Evolutionary conservation across 2,329 filamentous ascomycete genomes (phyloP), one percentile per base, ranked within the genome.

Genomic region (Periconia digitata): DNA sequence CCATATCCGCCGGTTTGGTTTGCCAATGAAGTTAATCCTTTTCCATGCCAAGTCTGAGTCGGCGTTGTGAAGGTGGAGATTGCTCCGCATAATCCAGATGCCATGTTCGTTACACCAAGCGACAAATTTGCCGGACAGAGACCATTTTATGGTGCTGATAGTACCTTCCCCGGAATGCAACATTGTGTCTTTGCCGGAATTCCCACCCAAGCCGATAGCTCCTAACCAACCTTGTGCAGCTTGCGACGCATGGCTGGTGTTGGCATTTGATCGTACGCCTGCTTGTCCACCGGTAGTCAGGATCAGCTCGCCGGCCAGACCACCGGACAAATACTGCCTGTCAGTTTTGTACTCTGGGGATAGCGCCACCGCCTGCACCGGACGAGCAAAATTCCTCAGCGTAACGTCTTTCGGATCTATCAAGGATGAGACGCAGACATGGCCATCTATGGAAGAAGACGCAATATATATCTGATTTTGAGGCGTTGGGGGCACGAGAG

Each of bases 21-120:
- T 84, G 65, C 95, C 91, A 51, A 95, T 86, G 66, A 97, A 92
- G 20, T 90, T 92, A 54, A 99, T 90, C 8, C 92, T 83, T 71
- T 94, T 95, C 95, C 95, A 99, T 2, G 92, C 90, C 56, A 87
- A 85, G 15, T 96, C 92, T 1, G 81, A 76, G 63, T 95, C 87
- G 12, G 80, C 80, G 53, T 78, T 85, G 6, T 95, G 90, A 5
- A 96, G 79, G 58, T 92, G 84, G 17, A 95, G 67, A 66, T 94
- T 90, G 4, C 90, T 90, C 32, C 94, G 84, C 92, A 97, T 97
- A 51, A 99, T 94, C 70, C 96, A 96, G 67, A 97, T 95, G 3
- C 94, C 94, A 63, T 95, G 87, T 71, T 99, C 94, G 63, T 97
- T 99, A 35, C 95, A 81, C 94, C 94, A 99, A 0, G 86, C 89